phyloP scores from a whole-genome alignment of 768 basidiomycete genomes.

The Serendipita indica region DNA sequence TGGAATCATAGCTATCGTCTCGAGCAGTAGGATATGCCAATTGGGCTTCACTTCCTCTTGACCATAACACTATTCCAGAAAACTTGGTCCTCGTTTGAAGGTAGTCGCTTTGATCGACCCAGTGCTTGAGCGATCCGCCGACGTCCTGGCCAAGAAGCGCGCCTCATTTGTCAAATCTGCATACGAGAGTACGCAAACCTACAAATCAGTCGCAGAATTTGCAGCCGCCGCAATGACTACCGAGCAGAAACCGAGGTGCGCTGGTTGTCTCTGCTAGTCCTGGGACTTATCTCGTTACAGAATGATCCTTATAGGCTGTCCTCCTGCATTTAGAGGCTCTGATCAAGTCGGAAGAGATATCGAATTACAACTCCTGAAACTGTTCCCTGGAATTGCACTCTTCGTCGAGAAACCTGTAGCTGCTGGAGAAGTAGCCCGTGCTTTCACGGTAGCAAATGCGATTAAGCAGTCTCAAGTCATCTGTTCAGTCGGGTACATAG shows the following conservation, averaged over 20 bases:
- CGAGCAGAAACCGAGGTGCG: conserved; percentile 41
- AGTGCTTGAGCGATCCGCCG: conserved; percentile 59
- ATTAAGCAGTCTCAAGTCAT: conserved; percentile 52
- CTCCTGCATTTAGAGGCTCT: conserved; percentile 86
- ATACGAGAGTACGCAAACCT: conserved; percentile 77
- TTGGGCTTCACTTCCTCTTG: not conserved
- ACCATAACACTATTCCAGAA: conserved; percentile 32
- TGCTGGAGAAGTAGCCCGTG: conserved; percentile 63
- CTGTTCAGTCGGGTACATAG: conserved; percentile 66
- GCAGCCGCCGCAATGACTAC: conserved; percentile 39
- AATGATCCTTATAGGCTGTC: conserved; percentile 78
- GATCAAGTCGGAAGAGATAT: conserved; percentile 63
- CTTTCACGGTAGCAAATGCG: conserved; percentile 53
- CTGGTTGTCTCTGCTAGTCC: not conserved
- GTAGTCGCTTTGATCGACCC: conserved; percentile 93
- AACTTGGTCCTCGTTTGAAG: conserved; percentile 90
- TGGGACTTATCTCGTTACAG: conserved; percentile 22
- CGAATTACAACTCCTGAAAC: conserved; percentile 71
- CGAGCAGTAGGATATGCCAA: conserved; percentile 47
- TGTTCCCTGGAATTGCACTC: conserved; percentile 77
- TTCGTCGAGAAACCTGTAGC: conserved; percentile 91
- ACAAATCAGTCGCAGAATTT: conserved; percentile 76
- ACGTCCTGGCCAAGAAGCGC: conserved; percentile 71
- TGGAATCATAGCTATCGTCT: conserved; percentile 90
- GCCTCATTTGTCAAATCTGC: conserved; percentile 87